Base-by-base conservation (phyloP, 495 filamentous ascomycete species). In the Neurospora sp. region DNA sequence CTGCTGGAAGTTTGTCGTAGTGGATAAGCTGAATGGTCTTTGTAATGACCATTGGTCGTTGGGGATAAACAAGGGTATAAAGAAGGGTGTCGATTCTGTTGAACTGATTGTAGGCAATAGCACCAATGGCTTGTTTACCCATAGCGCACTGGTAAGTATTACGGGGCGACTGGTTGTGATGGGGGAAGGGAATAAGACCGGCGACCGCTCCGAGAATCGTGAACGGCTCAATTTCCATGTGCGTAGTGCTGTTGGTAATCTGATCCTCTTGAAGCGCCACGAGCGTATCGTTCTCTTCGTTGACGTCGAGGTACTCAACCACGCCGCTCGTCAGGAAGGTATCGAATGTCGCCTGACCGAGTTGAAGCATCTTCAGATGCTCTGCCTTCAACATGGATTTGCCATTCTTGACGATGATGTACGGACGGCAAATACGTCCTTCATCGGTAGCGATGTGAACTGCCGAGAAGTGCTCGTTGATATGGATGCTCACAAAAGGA, bases 131-230 rank as follows among this genome's bases (percentile, higher is more conserved):
- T 92, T 99, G 96, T 83, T 99, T 99, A 86, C 96, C 96, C 96
- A 99, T 99, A 82, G 96, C 96, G 81, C 96, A 98, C 84, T 99
- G 96, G 78, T 99, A 99, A 8, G 96, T 99, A 80, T 99, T 99
- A 84, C 96, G 90, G 9, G 96, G 96, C 4, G 96, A 99, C 81
- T 99, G 96, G 81, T 99, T 99, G 85, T 99, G 96, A 82, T 99
- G 96, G 12, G 96, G 96, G 78, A 98, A 99, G 4, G 96, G 96
- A 77, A 99, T 98, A 27, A 99, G 85, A 45, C 96, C 95, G 44
- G 96, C 96, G 41, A 98, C 96, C 37, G 96, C 96, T n/a, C 96
- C 96, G 39, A 99, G 90, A 59, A 98, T 91, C 1, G 96, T 98
- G 80, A 98, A 98, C 1, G 96, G 96, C 80, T 98, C 96, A 70